Percentiles rank a stretch among this genome's conserved stretches.
These are phyloP conservation scores for Hypoxylon sp. DNA, from an alignment of 2,329 filamentous ascomycete genomes.

Conservation along the genomic window DNA sequence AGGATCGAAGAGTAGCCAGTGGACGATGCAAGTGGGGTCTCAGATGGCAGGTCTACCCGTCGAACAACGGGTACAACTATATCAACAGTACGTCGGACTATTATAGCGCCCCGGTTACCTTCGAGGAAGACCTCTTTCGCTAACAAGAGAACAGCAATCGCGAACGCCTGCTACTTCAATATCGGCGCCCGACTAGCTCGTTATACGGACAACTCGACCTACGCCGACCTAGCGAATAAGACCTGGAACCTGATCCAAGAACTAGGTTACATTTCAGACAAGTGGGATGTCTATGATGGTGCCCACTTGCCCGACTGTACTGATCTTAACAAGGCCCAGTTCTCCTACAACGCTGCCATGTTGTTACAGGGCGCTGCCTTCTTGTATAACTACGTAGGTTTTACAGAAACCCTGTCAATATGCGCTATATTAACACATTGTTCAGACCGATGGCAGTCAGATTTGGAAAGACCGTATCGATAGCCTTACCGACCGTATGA, in stretches of 20 bases:
- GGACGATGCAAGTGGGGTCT: constrained; percentile 77
- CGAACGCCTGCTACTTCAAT: constrained; percentile 76
- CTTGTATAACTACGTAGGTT: constrained; percentile 75
- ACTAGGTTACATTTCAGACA: constrained; percentile 71
- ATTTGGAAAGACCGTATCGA: constrained; percentile 71
- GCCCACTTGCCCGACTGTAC: constrained; percentile 73
- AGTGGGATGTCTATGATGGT: constrained; percentile 77
- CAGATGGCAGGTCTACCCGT: constrained; percentile 82
- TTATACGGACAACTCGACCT: constrained; percentile 77
- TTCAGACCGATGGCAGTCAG: constrained; percentile 65
- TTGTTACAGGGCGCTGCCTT: constrained; percentile 74
- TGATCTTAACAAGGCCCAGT: constrained; percentile 73
- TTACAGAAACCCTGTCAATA: neutral
- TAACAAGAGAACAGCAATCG: constrained; percentile 61
- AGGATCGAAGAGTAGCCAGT: constrained; percentile 72
- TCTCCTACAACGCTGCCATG: constrained; percentile 76
- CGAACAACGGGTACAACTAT: constrained; percentile 83
- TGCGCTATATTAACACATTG: constrained; percentile 37
- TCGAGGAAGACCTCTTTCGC: constrained; percentile 1
- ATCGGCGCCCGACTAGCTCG: constrained; percentile 77
- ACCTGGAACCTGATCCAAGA: constrained; percentile 73
- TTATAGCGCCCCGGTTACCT: no score
- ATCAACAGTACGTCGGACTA: constrained; percentile 70
- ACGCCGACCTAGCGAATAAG: constrained; percentile 72
- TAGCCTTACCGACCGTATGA: constrained; percentile 66